These are phyloP conservation scores for Boletus rufocinnamomeus DNA, from an alignment of 768 basidiomycete genomes.

Conservation along the genomic window DNA sequence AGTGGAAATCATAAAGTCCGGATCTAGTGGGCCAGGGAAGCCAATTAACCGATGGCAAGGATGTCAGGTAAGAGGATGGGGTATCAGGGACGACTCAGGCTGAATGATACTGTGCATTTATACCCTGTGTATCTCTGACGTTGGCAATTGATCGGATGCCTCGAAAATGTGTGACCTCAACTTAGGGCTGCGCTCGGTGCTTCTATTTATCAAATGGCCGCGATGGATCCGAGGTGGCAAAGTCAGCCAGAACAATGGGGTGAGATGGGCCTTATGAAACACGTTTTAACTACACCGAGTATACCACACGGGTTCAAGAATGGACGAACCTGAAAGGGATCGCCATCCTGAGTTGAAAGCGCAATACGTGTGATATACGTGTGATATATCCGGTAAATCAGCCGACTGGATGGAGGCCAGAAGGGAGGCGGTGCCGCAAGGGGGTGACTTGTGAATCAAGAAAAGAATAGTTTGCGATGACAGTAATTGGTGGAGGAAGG, in stretches of 20 bases:
- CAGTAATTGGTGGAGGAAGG: slow-evolving; percentile 19
- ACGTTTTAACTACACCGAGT: slow-evolving; percentile 31
- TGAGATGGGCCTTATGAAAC: slow-evolving; percentile 32
- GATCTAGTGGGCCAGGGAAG: slow-evolving; percentile 24
- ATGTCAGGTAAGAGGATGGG: slow-evolving; percentile 22
- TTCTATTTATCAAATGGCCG: slow-evolving; percentile 39
- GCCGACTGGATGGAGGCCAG: slow-evolving; percentile 15
- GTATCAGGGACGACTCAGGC: slow-evolving; percentile 30
- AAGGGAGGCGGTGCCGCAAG: slow-evolving; percentile 30
- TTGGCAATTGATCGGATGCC: slow-evolving; percentile 36
- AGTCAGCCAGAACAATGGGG: slow-evolving; percentile 27
- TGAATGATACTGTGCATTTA: slow-evolving; percentile 32
- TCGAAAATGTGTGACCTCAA: slow-evolving; percentile 30
- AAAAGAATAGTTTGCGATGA: slow-evolving; percentile 27
- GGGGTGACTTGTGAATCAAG: slow-evolving; percentile 22
- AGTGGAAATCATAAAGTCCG: slow-evolving; percentile 35
- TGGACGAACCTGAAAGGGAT: slow-evolving; percentile 30
- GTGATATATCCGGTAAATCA: slow-evolving; percentile 39
- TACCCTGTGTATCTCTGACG: slow-evolving; percentile 33
- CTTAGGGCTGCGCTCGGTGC: slow-evolving; percentile 31
- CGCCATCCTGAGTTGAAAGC: slow-evolving; percentile 19
- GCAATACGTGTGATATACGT: slow-evolving; percentile 18
- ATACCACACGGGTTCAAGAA: slow-evolving; percentile 23
- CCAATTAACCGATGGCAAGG: slow-evolving; percentile 21
- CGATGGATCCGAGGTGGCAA: slow-evolving; percentile 29